phyloP scores from a whole-genome alignment of 139 green algal species.

The Diplosphaera chodatii region DNA sequence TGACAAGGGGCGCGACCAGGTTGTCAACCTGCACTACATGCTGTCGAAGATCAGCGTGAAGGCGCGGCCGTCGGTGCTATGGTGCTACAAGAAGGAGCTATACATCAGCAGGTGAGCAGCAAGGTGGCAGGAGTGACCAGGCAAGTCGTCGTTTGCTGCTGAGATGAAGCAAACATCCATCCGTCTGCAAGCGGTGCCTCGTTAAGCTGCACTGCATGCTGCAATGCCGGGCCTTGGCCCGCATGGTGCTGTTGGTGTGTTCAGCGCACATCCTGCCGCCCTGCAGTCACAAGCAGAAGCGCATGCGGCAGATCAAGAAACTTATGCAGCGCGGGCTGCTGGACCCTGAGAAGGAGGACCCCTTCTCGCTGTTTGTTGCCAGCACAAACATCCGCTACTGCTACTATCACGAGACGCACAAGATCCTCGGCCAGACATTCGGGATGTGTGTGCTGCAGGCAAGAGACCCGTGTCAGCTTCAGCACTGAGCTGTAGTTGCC shows the following conservation, averaged over 20 bases:
- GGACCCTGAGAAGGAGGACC: conserved; percentile 95
- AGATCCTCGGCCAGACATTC: conserved; percentile 96
- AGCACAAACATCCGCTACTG: conserved; percentile 96
- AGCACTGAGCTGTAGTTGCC: no score
- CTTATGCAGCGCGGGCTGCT: conserved; percentile 86
- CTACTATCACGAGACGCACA: conserved; percentile 97
- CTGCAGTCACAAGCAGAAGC: conserved; percentile 87
- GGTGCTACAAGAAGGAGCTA: conserved; percentile 99
- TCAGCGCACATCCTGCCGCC: no score
- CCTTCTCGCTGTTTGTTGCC: conserved; percentile 94
- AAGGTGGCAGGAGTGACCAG: no score
- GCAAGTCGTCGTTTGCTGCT: no score
- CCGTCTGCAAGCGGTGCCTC: no score
- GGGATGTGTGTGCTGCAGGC: conserved; percentile 98
- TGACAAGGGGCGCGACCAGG: conserved; percentile 90
- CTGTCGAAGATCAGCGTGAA: conserved; percentile 92
- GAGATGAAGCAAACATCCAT: no score
- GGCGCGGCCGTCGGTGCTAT: conserved; percentile 88
- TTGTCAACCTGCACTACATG: conserved; percentile 99
- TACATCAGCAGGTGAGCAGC: conserved; percentile 74
- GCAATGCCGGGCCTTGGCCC: no score
- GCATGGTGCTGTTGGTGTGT: no score
- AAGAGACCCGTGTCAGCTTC: background rate
- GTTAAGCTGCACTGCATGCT: no score
- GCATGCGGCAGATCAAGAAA: conserved; percentile 95